These are phyloP conservation scores for Annulohypoxylon nitens DNA, from an alignment of 495 filamentous ascomycete genomes.

Conservation along the genomic window DNA sequence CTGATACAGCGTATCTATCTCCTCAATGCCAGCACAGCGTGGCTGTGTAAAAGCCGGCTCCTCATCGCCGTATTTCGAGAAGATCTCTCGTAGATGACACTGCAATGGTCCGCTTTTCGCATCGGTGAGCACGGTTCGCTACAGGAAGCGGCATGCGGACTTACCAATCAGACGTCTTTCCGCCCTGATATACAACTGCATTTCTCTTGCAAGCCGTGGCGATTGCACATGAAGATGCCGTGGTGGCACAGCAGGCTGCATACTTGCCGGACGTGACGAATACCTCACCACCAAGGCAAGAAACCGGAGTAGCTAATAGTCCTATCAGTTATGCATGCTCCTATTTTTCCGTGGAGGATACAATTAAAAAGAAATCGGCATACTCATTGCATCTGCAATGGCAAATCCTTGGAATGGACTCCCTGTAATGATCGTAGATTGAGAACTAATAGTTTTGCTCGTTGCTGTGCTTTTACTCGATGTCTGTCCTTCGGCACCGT, in stretches of 20 bases:
- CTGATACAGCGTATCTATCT: conserved; percentile 28
- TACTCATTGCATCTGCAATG: conserved; percentile 22
- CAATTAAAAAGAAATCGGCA: not conserved
- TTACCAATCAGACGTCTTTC: conserved; percentile 36
- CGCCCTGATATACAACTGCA: conserved; percentile 23
- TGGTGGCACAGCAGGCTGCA: conserved; percentile 36
- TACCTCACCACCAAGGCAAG: conserved; percentile 30
- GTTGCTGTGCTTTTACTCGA: not conserved
- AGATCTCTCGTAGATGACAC: conserved; percentile 35
- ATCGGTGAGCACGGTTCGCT: not conserved
- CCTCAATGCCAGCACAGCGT: conserved; percentile 16
- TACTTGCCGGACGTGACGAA: conserved; percentile 27
- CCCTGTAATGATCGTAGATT: conserved; percentile 22
- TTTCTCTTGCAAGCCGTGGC: conserved; percentile 37
- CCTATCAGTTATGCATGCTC: not conserved
- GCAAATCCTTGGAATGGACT: conserved; percentile 31
- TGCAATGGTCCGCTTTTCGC: conserved; percentile 29
- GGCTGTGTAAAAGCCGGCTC: conserved; percentile 24
- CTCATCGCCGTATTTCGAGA: not conserved
- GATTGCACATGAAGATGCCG: conserved; percentile 21
- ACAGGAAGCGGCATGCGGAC: not conserved
- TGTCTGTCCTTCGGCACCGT: conserved; percentile 25
- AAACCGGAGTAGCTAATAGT: conserved; percentile 26
- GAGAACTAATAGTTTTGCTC: not conserved
- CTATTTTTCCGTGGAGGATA: not conserved